Percentiles rank a stretch among this genome's conserved stretches.
These are phyloP conservation scores for Globisporangium okanoganense DNA, from an alignment of 352 stramenopile species.

Conservation along the genomic window DNA sequence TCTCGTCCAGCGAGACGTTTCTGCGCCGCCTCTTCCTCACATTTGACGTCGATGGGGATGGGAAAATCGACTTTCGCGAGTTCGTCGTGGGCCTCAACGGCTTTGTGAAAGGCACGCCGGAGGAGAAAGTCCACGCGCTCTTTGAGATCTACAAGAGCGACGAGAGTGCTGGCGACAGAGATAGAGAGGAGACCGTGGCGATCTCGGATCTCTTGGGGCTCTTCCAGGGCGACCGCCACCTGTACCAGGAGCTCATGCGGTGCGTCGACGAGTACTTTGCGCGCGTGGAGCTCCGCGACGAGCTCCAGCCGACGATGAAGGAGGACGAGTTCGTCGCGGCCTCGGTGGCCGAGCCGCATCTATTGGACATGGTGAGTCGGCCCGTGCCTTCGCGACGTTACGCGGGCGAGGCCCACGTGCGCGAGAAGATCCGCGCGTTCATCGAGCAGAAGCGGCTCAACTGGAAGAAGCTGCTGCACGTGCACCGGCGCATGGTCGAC, in stretches of 20 bases:
- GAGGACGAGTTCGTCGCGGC: slow-evolving; percentile 38
- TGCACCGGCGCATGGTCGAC: slow-evolving; percentile 21
- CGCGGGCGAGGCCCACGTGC: slow-evolving; percentile 26
- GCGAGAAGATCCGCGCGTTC: slow-evolving; percentile 28
- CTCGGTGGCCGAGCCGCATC: slow-evolving; percentile 29
- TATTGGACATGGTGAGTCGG: slow-evolving; percentile 36
- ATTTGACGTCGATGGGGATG: slow-evolving; percentile 41
- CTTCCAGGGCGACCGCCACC: slow-evolving; percentile 40
- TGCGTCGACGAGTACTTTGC: slow-evolving; percentile 50
- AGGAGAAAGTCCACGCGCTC: slow-evolving; percentile 39
- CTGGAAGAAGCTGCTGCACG: slow-evolving; percentile 24
- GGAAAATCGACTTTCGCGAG: slow-evolving; percentile 46
- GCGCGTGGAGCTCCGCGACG: slow-evolving; percentile 31
- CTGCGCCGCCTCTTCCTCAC: slow-evolving; percentile 35
- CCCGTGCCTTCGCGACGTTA: slow-evolving; percentile 25
- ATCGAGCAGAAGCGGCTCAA: slow-evolving; percentile 21
- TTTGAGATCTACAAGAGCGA: slow-evolving; percentile 36
- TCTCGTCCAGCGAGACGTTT: slow-evolving; percentile 41
- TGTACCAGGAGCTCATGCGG: slow-evolving; percentile 41
- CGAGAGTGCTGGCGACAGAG: background rate
- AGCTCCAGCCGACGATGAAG: slow-evolving; percentile 25
- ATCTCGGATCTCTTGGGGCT: slow-evolving; percentile 42
- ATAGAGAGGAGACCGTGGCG: slow-evolving; percentile 21
- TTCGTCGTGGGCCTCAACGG: slow-evolving; percentile 45
- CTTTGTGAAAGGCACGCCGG: slow-evolving; percentile 32